Evolutionary conservation across 2,329 filamentous ascomycete genomes (phyloP), one percentile per base, ranked within the genome.

Genomic region (Bisporella sp.): DNA sequence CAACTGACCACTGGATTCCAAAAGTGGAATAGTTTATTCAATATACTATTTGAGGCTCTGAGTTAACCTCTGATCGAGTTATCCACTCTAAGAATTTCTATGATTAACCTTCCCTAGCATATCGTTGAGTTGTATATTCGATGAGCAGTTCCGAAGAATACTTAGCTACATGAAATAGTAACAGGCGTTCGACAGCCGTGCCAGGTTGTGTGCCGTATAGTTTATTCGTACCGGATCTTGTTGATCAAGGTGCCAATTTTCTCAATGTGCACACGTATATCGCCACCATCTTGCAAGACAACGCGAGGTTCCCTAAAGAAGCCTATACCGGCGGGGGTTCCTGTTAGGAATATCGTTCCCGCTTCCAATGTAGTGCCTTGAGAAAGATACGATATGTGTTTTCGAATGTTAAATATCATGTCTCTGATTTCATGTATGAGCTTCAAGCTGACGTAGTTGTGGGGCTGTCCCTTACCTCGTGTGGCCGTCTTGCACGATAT

Each of bases 401-500:
- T 59, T 0, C 71, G 66, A 11, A 80, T 69, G 41, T 60, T 69
- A 61, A 72, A 72, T 50, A 73, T 71, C 39, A 72, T 58, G 44
- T 72, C 69, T 43, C 68, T 70, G 9, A 11, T 39, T 39, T 9
- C 9, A 39, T 11, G 35, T 2, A 11, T 11, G 35, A 11, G 9
- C 9, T 9, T 3, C 35, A 39, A 11, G 35, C 35, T 12, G 11
- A 31, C 11, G 11, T 9, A 30, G 12, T 3, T 41, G 8, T 21
- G 42, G 33, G 29, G 3, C 21, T 21, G 21, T 30, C 3, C 21
- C 35, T 9, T 4, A 39, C 49, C 71, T 69, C 5, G 73, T 77
- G 1, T 69, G 72, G n/a, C 61, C 71, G 50, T 73, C 71, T 62
- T 81, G 77, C 58, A 79, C 62, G 12, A 74, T 69, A 21, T 69